Conservation (phyloP, 371 early-diverging fungal genomes). For the Zancudomyces culisetae region DNA sequence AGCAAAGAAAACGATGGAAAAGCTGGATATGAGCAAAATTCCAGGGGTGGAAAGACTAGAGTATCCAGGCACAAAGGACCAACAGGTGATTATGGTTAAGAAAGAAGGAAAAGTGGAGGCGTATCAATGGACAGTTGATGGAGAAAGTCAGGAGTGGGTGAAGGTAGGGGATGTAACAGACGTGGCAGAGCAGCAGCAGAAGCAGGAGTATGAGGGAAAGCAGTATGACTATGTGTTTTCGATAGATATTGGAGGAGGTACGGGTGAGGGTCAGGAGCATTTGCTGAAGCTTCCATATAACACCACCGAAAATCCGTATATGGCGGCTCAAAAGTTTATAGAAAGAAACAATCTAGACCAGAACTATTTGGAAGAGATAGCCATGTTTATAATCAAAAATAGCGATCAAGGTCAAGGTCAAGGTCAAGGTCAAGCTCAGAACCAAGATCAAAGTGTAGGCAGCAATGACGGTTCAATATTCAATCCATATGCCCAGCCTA, state of each 20-base stretch:
- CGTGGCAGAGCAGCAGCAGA: conserved; percentile 51
- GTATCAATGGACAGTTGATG: conserved; percentile 55
- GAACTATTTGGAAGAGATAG: conserved; percentile 76
- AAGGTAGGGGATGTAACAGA: conserved; percentile 93
- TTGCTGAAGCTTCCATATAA: conserved; percentile 85
- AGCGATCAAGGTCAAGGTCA: conserved; percentile 32
- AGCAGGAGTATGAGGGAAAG: conserved; percentile 59
- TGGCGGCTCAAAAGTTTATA: conserved; percentile 82
- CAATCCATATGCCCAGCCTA: no score
- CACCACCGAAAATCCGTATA: conserved; percentile 74
- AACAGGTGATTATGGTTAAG: conserved; percentile 77
- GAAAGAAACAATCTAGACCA: conserved; percentile 54
- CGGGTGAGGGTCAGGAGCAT: no score
- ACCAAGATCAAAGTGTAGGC: conserved; percentile 8
- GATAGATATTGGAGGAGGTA: conserved; percentile 71
- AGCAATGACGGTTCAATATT: neutral
- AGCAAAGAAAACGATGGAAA: conserved; percentile 50
- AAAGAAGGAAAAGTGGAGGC: conserved; percentile 15
- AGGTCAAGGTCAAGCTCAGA: neutral
- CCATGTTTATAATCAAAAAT: conserved; percentile 80
- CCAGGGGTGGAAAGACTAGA: conserved; percentile 63
- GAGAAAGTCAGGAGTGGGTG: conserved; percentile 42
- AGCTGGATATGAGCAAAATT: conserved; percentile 63
- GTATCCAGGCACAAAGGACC: conserved; percentile 69
- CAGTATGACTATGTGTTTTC: conserved; percentile 97